Evolutionary conservation across 2,329 filamentous ascomycete genomes (phyloP), one percentile per base, ranked within the genome.

Genomic region (Fusarium acutatum): DNA sequence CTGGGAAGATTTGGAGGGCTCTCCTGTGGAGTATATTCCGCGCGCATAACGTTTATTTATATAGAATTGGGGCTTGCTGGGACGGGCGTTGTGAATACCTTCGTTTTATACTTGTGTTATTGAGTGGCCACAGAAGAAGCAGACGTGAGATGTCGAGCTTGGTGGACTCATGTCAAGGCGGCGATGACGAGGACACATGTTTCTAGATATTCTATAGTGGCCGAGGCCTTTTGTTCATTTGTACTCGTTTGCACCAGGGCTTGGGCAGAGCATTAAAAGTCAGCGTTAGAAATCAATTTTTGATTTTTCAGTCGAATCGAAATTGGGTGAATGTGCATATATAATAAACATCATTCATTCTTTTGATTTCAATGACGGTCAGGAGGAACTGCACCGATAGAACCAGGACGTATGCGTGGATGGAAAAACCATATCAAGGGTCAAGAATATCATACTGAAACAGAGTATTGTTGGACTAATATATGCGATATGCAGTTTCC

Each of bases 31-130:
- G 65, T 71, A 64, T 71, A 68, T 69, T 56, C 64, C 75, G 69
- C 75, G 76, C 73, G 76, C 73, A 77, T 80, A 75, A 67, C 69
- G 76, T 74, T 69, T 65, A 75, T 76, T 65, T 72, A 76, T 70
- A 35, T 57, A 70, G 57, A 54, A 60, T 54, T 53, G 50, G 50
- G 72, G 49, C 30, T 54, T 47, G 66, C 32, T 61, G 52, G 34
- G 40, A 67, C 20, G 47, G 41, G 52, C 50, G 67, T 73, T 69
- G 41, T 28, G 58, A 50, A 52, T 60, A 47, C 46, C 41, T 73
- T 73, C 58, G 26, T 75, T 75, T 64, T 46, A 53, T 56, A 54
- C 28, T 41, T 37, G 34, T 49, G 35, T 49, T 50, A 34, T 35
- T 26, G 46, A 40, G 41, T 49, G 38, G 41, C 60, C 41, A 28